phyloP scores from a whole-genome alignment of 331 rosid genomes.

The Malus hybrid region DNA sequence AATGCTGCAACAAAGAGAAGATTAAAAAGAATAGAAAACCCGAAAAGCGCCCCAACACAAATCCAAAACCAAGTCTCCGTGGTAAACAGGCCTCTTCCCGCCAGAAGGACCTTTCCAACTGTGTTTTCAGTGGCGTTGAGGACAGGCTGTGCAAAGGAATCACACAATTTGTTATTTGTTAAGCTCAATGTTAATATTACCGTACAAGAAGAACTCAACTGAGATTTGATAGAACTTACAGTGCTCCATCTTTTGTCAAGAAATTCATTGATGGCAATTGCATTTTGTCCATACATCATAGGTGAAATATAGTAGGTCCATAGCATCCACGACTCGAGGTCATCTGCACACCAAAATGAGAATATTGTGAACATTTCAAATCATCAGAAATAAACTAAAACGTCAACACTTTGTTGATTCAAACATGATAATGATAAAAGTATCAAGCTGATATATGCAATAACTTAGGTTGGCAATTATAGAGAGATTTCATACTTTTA shows the following conservation, averaged over 20 bases:
- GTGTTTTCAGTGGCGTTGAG: conserved; percentile 7
- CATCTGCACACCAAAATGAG: conserved; percentile 34
- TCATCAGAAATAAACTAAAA: not conserved
- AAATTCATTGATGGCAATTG: conserved; percentile 66
- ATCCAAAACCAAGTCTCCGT: conserved; percentile 53
- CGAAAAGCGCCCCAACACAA: conserved; percentile 42
- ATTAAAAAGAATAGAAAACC: conserved; percentile 45
- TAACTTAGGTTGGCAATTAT: not conserved
- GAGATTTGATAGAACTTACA: conserved; percentile 9
- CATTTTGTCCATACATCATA: conserved; percentile 86
- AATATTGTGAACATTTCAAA: not conserved
- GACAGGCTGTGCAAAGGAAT: conserved; percentile 17
- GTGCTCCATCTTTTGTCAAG: conserved; percentile 62
- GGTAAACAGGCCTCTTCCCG: conserved; percentile 45
- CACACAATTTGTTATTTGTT: not conserved
- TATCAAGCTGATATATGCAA: not conserved
- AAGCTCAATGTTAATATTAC: not conserved
- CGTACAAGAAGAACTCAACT: not conserved
- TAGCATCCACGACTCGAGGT: conserved; percentile 58
- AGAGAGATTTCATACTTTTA: conserved; percentile 29
- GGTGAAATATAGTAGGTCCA: conserved; percentile 84
- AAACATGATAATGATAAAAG: not conserved
- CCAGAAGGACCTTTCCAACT: conserved; percentile 45
- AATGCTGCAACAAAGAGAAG: conserved; percentile 26
- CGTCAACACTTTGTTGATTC: not conserved